Evolutionary conservation across 768 basidiomycete species (phyloP).

Genomic region (Boletus sp.): DNA sequence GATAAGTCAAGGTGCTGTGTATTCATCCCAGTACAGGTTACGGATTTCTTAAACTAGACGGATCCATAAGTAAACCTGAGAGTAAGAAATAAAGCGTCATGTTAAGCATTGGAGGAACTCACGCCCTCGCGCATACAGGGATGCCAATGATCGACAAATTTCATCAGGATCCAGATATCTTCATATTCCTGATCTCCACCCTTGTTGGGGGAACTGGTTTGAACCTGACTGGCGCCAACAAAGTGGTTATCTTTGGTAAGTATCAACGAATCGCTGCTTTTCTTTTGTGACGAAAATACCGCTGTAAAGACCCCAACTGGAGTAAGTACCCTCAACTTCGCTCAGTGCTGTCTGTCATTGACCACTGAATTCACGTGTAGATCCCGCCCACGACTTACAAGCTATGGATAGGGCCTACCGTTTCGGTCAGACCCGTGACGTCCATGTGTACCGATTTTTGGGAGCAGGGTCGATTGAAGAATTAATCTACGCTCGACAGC

Average conservation of each 20-base stretch:
- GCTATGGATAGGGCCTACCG: conserved; percentile 88
- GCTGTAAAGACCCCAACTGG: conserved; percentile 81
- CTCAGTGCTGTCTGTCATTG: neutral
- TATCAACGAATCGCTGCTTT: conserved; percentile 1
- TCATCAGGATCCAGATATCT: conserved; percentile 68
- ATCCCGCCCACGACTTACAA: conserved; percentile 93
- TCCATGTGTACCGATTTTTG: conserved; percentile 78
- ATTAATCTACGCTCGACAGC: conserved; percentile 82
- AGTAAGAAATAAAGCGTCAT: conserved; percentile 45
- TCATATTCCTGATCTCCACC: conserved; percentile 86
- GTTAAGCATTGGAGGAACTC: neutral
- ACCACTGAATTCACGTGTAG: conserved; percentile 39
- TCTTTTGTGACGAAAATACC: neutral
- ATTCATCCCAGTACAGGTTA: conserved; percentile 37
- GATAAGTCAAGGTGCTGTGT: neutral
- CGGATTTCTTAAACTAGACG: conserved; percentile 75
- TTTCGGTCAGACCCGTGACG: conserved; percentile 85
- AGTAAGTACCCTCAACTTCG: conserved; percentile 54
- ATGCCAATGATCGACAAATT: conserved; percentile 88
- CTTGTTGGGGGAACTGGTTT: conserved; percentile 89
- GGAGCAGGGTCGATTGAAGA: conserved; percentile 89
- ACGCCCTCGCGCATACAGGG: conserved; percentile 40
- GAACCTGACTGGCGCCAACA: conserved; percentile 90
- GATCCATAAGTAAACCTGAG: conserved; percentile 62
- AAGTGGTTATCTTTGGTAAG: conserved; percentile 87